Evolutionary conservation across 768 basidiomycete species (phyloP).

Genomic region (Mycena floridula): DNA sequence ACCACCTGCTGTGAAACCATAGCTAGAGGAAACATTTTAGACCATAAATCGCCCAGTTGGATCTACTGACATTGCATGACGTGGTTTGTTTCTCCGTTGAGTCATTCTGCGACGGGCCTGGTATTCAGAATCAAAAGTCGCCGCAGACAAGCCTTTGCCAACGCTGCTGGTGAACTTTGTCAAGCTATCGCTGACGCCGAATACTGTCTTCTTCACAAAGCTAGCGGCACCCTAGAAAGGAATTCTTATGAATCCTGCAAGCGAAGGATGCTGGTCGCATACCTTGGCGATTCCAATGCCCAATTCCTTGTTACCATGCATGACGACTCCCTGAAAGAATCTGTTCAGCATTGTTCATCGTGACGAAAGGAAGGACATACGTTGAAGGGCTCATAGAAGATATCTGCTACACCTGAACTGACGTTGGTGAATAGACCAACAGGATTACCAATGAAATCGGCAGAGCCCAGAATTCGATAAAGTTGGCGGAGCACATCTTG

Average conservation of each 20-base stretch:
- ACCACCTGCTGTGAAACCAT: slow-evolving; percentile 93
- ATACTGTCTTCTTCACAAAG: slow-evolving; percentile 98
- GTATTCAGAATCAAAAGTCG: slow-evolving; percentile 94
- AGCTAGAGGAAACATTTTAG: slow-evolving; percentile 38
- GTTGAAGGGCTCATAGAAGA: slow-evolving; percentile 98
- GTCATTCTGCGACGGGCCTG: slow-evolving; percentile 84
- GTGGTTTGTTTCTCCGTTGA: slow-evolving; percentile 88
- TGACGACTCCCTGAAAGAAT: slow-evolving; percentile 93
- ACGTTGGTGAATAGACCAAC: slow-evolving; percentile 98
- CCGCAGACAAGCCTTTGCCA: slow-evolving; percentile 96
- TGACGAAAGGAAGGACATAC: too few relatives aligned
- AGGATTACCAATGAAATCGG: slow-evolving; percentile 94
- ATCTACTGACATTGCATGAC: slow-evolving; percentile 82
- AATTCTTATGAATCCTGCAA: slow-evolving; percentile 1
- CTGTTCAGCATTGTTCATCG: too few relatives aligned
- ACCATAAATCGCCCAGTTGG: not conserved
- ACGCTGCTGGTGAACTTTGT: slow-evolving; percentile 98
- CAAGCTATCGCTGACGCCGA: slow-evolving; percentile 91
- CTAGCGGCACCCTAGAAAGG: slow-evolving; percentile 86
- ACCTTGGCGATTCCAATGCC: slow-evolving; percentile 95
- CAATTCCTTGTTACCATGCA: slow-evolving; percentile 92
- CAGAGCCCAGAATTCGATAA: slow-evolving; percentile 96
- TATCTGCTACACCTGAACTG: slow-evolving; percentile 94
- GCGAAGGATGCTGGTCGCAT: slow-evolving; percentile 1
- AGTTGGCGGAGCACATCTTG: slow-evolving; percentile 91